Base-by-base conservation (phyloP, 257 asterid genomes). In the Salvia splendens region DNA sequence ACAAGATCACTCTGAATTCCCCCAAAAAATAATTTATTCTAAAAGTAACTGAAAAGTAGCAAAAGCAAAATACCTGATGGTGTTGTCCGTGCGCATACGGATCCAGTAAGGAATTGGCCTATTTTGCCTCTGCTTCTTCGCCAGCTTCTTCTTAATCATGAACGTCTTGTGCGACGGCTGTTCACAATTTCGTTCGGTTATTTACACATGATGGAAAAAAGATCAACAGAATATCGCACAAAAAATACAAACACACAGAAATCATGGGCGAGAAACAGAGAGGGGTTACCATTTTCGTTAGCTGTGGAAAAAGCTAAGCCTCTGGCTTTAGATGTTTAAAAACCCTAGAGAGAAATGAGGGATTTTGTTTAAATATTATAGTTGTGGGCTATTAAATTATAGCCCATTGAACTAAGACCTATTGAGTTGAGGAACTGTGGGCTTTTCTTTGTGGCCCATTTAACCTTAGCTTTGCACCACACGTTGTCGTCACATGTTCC, bases 101-200 rank as follows among this genome's bases (percentile, higher is more conserved):
- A 80, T 73, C 84, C 84, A 80, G 70, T 73, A 65, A 1, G 84
- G 82, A 53, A 80, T 76, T 0, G 84, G 82, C 63, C 84, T 46
- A 35, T 80, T 80, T 54, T 80, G 81, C 69, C 81, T 76, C 84
- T 76, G 81, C 73, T 80, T 80, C 79, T 80, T 80, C 63, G 75
- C 81, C 20, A 80, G 72, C 77, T 73, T 80, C 84, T 79, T 79
- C 84, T 79, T 79, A 40, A 76, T 76, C 79, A 49, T 69, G 35
- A 80, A 80, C 8, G 81, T 59, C 68, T 80, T 62, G 55, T 62
- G 84, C 28, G 81, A 76, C 77, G 81, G 81, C 84, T 80, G 81
- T 52, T 2, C 2, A 28, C 14, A 59, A 28, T 49, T 32, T 17
- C 41, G 59, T 45, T 28, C 35, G 6, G 24, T 68, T 30, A 55